Evolutionary conservation across 129 eudicot genomes (phyloP), one percentile per base, ranked within the genome.

Genomic region (Lonicera japonica): DNA sequence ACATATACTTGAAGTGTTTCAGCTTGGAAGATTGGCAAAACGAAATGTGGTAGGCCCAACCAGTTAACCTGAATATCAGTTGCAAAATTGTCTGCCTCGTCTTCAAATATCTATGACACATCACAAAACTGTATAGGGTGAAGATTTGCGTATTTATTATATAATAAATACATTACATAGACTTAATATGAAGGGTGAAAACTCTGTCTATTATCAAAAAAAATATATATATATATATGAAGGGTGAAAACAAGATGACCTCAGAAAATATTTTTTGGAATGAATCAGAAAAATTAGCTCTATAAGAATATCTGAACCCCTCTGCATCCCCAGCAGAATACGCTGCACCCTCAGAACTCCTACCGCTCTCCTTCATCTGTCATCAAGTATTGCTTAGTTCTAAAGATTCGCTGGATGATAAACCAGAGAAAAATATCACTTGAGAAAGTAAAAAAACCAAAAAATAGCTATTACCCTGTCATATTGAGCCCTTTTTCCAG

Each of bases 241-340:
- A 54, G 7, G 25, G n/a, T 56, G 21, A 39, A 61, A 59, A 46
- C 45, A 34, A 19, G 58, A 72, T 65, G 80, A 91, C 98, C 96
- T 91, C 96, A 17, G 98, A 79, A 64, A 91, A 91, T 25, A 84
- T 80, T 67, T 82, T 87, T 63, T 87, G 98, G 73, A 91, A 91
- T 43, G 96, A 87, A 71, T 72, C 75, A 39, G 98, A 87, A 70
- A 91, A 91, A 54, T 87, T 72, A 51, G 72, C 62, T 77, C 63
- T 66, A 70, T 56, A 53, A 61, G 87, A 70, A 76, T 63, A 56
- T 74, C 81, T 82, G 64, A 77, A 84, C 62, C 84, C 73, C 20
- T 76, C 79, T 13, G 70, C 64, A 69, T 65, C 78, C 56, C 59
- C 46, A 4, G 68, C 63, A 70, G 77, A 60, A 73, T 75, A 73